Percentiles rank a stretch among this genome's conserved stretches.
phyloP scores from a whole-genome alignment of 2,329 filamentous ascomycete species.

The Penicillium crustosum region DNA sequence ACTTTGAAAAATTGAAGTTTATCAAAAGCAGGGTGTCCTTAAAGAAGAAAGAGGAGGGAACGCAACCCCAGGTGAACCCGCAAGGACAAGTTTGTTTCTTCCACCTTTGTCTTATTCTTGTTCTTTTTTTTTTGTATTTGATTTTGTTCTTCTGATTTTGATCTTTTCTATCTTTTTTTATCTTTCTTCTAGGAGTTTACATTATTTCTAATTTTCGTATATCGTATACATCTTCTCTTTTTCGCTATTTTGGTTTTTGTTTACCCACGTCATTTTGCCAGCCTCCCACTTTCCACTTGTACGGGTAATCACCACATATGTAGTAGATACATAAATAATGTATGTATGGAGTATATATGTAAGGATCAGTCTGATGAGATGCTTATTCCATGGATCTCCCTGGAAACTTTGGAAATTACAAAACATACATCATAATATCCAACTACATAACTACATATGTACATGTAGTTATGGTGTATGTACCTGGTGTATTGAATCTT shows the following conservation, averaged over 20 bases:
- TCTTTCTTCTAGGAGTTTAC: neutral
- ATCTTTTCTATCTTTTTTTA: neutral
- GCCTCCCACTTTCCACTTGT: neutral
- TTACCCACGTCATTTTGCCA: neutral
- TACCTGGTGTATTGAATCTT: neutral
- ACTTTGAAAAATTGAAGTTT: neutral
- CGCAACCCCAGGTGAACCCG: neutral
- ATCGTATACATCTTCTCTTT: neutral
- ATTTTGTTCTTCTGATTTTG: neutral
- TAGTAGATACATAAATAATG: no score
- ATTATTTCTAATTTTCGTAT: neutral
- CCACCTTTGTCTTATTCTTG: neutral
- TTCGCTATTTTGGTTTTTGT: neutral
- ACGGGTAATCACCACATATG: conserved; percentile 3
- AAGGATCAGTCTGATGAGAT: neutral
- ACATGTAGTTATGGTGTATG: no score
- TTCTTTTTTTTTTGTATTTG: neutral
- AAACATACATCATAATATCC: no score
- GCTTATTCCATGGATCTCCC: neutral
- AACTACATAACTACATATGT: neutral
- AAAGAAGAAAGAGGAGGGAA: neutral
- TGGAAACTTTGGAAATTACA: neutral
- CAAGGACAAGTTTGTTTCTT: neutral
- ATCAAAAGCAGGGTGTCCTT: neutral
- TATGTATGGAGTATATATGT: no score